A percentile compares a stretch with the other conserved stretches of the same genome.
phyloP scores from a whole-genome alignment of 1,284 basidiomycete species.

The Irpex lacteus region DNA sequence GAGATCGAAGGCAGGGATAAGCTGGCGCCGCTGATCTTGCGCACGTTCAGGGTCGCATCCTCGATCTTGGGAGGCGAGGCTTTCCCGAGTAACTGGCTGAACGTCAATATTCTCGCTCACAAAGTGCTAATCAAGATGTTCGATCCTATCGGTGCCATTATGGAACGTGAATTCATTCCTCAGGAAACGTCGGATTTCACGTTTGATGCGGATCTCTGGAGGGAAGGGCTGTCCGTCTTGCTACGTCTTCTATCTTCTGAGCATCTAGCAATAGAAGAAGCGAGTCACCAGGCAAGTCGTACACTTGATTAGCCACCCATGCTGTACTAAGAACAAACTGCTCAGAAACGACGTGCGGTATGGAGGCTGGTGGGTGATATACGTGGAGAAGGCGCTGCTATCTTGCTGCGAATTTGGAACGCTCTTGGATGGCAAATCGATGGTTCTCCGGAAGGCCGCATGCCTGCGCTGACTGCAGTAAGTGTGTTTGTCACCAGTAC shows the following conservation, averaged over 20 bases:
- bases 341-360: conserved; percentile 87
- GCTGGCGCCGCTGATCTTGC: conserved; percentile 67
- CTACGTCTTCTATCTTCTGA: conserved; percentile 86
- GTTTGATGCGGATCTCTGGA: conserved; percentile 85
- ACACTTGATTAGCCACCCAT: background rate
- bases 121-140: conserved; percentile 88
- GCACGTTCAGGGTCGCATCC: conserved; percentile 79
- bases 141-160: conserved; percentile 75
- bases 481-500: conserved; percentile 24
- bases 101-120: conserved; percentile 88
- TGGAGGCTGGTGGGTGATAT: conserved; percentile 96
- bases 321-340: conserved; percentile 10
- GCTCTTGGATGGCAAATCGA: conserved; percentile 79
- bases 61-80: conserved; percentile 88
- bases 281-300: conserved; percentile 75
- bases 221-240: conserved; percentile 77
- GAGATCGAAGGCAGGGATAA: conserved; percentile 88
- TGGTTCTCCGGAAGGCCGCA: conserved; percentile 40
- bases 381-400: conserved; percentile 87
- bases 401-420: conserved; percentile 85
- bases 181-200: conserved; percentile 54
- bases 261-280: conserved; percentile 92
- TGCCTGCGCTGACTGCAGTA: conserved; percentile 60
- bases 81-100: conserved; percentile 91
- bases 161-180: conserved; percentile 85